Percentiles rank a stretch among this genome's conserved stretches.
These are phyloP conservation scores for Lentinula edodes DNA, from an alignment of 768 basidiomycete species.

Conservation along the genomic window DNA sequence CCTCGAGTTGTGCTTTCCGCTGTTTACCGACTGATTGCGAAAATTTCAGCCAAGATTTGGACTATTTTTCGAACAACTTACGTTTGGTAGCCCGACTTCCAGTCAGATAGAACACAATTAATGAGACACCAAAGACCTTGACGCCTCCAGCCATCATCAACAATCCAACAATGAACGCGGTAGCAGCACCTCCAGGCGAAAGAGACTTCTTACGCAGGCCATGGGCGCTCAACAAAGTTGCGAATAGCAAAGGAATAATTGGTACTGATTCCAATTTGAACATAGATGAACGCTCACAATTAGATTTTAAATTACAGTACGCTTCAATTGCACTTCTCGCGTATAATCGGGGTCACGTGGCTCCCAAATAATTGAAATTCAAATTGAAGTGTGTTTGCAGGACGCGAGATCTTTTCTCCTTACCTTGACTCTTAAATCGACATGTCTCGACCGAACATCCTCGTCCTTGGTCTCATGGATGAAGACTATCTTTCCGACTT, in stretches of 20 bases:
- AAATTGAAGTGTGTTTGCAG: not conserved
- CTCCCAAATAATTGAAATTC: not conserved
- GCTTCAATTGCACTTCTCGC: too few species aligned
- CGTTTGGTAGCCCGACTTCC: constrained; percentile 84
- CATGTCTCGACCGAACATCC: not conserved
- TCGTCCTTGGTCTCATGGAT: not conserved
- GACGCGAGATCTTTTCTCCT: too few species aligned
- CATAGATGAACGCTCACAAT: constrained; percentile 8
- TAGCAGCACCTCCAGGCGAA: constrained; percentile 67
- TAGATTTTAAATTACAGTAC: too few species aligned
- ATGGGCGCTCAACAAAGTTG: constrained; percentile 55
- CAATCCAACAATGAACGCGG: constrained; percentile 76
- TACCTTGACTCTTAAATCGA: too few species aligned
- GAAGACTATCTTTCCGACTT: not conserved
- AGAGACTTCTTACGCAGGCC: constrained; percentile 73
- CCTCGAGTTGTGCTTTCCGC: constrained; percentile 70
- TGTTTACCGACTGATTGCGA: constrained; percentile 59
- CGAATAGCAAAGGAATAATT: constrained; percentile 37
- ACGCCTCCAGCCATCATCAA: constrained; percentile 64
- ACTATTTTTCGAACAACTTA: constrained; percentile 22
- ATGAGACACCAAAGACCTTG: constrained; percentile 54
- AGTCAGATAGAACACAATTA: constrained; percentile 74
- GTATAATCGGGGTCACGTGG: not conserved
- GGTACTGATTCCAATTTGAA: constrained; percentile 41
- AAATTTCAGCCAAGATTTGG: not conserved